Percentiles rank a stretch among this genome's conserved stretches.
These are phyloP conservation scores for Serendipita sp. DNA, from an alignment of 768 basidiomycete species.

Conservation along the genomic window DNA sequence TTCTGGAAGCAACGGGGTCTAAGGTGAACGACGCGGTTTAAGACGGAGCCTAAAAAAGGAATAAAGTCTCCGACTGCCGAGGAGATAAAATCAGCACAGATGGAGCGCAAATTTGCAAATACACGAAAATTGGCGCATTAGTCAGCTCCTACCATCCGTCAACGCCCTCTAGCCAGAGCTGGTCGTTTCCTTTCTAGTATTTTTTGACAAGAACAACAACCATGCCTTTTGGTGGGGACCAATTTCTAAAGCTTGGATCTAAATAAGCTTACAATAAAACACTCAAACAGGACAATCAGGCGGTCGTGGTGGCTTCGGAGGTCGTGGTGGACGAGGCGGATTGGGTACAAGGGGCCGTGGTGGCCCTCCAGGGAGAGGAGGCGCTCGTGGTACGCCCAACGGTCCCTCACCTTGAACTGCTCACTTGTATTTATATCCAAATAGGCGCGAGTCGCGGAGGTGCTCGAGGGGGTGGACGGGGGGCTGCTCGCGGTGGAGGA, in stretches of 20 bases:
- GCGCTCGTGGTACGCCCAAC: slow-evolving; percentile 20
- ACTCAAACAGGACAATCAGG: slow-evolving; percentile 40
- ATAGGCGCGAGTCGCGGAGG: slow-evolving; percentile 25
- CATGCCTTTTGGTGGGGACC: slow-evolving; percentile 25
- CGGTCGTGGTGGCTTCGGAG: slow-evolving; percentile 58
- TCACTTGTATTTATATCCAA: background rate
- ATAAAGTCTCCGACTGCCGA: no score
- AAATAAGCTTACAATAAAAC: background rate
- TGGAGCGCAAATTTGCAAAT: no score
- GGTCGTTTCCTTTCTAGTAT: background rate
- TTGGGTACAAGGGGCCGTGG: slow-evolving; percentile 18
- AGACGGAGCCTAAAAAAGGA: background rate
- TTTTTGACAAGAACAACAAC: slow-evolving; percentile 7
- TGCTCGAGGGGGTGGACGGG: slow-evolving; percentile 19
- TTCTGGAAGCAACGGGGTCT: background rate
- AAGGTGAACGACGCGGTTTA: background rate
- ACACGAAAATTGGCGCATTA: no score
- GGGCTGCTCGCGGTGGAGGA: slow-evolving; percentile 23
- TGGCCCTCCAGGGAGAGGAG: slow-evolving; percentile 16
- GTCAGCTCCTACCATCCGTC: no score
- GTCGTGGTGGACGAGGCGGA: slow-evolving; percentile 26
- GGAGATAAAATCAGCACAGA: no score
- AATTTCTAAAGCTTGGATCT: background rate
- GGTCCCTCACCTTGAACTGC: background rate
- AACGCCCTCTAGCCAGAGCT: background rate